Percentiles rank a stretch among this genome's conserved stretches.
These are phyloP conservation scores for Globisporangium abappressorium DNA, from an alignment of 352 stramenopile genomes.

Conservation along the genomic window DNA sequence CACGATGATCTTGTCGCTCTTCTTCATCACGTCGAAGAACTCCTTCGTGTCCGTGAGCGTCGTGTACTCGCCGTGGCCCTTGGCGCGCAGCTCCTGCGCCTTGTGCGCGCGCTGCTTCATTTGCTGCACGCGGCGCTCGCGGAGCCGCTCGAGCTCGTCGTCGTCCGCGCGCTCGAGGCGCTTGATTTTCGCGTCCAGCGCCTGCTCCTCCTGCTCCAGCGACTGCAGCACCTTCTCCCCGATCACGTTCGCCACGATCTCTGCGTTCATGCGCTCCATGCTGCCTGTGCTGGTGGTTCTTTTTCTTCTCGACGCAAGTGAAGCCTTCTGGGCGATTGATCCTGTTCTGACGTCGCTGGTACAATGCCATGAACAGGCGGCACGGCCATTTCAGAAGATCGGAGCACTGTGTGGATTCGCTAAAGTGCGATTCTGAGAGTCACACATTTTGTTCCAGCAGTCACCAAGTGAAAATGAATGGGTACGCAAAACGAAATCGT, in stretches of 20 bases:
- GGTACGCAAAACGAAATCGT: neutral
- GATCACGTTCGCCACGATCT: conserved; percentile 78
- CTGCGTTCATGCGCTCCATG: conserved; percentile 68
- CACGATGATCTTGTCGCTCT: conserved; percentile 88
- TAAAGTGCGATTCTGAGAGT: conserved; percentile 1
- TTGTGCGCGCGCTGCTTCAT: conserved; percentile 73
- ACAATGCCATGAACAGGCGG: neutral
- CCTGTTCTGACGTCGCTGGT: neutral
- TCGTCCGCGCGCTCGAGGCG: conserved; percentile 84
- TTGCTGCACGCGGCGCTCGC: conserved; percentile 71
- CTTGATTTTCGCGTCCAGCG: conserved; percentile 84
- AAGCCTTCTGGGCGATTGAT: neutral
- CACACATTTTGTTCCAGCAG: neutral
- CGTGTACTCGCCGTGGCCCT: conserved; percentile 85
- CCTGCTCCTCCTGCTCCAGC: conserved; percentile 81
- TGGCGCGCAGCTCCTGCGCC: conserved; percentile 68
- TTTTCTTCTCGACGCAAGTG: neutral
- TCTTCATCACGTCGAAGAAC: conserved; percentile 95
- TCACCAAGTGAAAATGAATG: neutral
- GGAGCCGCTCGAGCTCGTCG: conserved; percentile 86
- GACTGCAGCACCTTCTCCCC: conserved; percentile 86
- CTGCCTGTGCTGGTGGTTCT: neutral
- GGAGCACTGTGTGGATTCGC: neutral
- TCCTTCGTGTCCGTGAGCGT: conserved; percentile 91
- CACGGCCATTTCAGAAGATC: conserved; percentile 1